phyloP scores from a whole-genome alignment of 2,329 filamentous ascomycete genomes.

The Diaporthe ilicicola region DNA sequence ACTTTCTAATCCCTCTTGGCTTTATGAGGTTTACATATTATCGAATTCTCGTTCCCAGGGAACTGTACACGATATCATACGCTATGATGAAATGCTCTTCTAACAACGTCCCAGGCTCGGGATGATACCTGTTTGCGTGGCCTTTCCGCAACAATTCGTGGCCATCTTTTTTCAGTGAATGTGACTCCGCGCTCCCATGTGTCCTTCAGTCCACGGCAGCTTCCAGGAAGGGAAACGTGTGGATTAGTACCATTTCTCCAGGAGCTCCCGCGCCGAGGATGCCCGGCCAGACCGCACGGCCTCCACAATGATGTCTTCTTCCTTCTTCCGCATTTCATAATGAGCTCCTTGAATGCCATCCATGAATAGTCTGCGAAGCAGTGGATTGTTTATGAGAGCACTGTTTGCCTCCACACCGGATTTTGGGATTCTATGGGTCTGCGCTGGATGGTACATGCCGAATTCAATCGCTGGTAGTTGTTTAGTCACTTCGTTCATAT shows the following conservation, averaged over 20 bases:
- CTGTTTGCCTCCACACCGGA: background rate
- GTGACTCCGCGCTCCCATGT: background rate
- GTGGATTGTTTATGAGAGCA: background rate
- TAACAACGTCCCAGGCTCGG: no score
- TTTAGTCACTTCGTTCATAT: background rate
- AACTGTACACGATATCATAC: no score
- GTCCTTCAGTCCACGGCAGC: background rate
- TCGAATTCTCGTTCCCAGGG: no score
- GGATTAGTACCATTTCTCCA: background rate
- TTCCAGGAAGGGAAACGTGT: background rate
- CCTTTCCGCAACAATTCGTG: no score
- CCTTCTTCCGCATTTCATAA: background rate
- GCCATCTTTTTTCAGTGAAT: no score
- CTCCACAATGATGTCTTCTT: background rate
- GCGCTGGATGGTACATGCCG: background rate
- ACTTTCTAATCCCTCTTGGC: no score
- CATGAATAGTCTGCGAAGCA: background rate
- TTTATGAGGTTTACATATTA: no score
- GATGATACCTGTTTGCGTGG: no score
- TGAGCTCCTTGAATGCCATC: background rate
- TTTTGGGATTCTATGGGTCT: background rate
- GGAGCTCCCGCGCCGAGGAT: background rate
- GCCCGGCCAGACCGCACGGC: background rate
- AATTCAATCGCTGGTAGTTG: background rate
- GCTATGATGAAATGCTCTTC: no score